Conservation (phyloP, 345 rosid species). For the Aquilaria sinensis region DNA sequence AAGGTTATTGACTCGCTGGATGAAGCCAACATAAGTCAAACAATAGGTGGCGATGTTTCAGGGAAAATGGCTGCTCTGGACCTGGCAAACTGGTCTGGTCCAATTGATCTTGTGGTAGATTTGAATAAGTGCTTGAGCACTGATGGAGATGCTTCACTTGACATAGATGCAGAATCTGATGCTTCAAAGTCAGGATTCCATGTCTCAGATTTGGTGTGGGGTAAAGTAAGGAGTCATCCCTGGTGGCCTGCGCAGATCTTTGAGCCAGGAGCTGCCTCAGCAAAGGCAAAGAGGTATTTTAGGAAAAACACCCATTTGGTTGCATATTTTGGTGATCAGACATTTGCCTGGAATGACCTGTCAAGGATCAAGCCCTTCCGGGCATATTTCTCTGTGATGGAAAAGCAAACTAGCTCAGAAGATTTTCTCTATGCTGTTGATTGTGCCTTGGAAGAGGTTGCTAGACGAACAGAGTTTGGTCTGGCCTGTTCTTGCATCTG, state of each 20-base stretch:
- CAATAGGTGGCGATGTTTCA: not conserved
- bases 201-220: slow-evolving; percentile 77
- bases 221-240: slow-evolving; percentile 79
- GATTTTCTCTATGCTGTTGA: slow-evolving; percentile 52
- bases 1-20: slow-evolving; percentile 15
- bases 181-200: slow-evolving; percentile 18
- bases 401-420: slow-evolving; percentile 43
- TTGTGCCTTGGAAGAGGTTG: slow-evolving; percentile 65
- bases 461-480: slow-evolving; percentile 66
- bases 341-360: slow-evolving; percentile 69
- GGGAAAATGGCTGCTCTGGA: slow-evolving; percentile 2
- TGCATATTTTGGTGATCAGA: slow-evolving; percentile 67
- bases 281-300: slow-evolving; percentile 51
- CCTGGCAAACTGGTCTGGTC: slow-evolving; percentile 6
- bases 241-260: slow-evolving; percentile 95
- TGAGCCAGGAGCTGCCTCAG: slow-evolving; percentile 46
- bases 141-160: slow-evolving; percentile 1
- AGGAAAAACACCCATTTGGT: slow-evolving; percentile 49
- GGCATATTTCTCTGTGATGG: slow-evolving; percentile 49
- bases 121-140: slow-evolving; percentile 4
- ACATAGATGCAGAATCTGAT: slow-evolving; percentile 1
- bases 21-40: slow-evolving; percentile 9
- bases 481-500: slow-evolving; percentile 70
- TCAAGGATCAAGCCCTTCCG: slow-evolving; percentile 58
- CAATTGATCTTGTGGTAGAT: slow-evolving; percentile 19